These are phyloP conservation scores for Penicillium argentinense DNA, from an alignment of 495 filamentous ascomycete genomes.

Conservation along the genomic window DNA sequence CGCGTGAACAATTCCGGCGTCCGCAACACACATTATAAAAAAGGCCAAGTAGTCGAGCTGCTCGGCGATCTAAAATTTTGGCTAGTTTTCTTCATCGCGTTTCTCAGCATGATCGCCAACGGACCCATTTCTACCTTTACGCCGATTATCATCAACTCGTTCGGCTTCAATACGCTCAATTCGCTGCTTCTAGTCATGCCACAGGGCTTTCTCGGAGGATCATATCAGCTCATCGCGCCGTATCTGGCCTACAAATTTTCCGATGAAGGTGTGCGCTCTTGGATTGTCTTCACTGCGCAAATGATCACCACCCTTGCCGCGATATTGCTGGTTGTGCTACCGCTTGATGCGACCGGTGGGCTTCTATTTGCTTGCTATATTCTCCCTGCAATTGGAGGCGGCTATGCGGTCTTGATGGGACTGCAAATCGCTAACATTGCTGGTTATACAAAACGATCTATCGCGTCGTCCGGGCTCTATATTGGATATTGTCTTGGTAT, in stretches of 20 bases:
- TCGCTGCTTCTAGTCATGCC: slow-evolving; percentile 46
- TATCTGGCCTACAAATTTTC: slow-evolving; percentile 28
- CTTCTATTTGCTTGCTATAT: slow-evolving; percentile 45
- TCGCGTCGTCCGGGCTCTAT: slow-evolving; percentile 37
- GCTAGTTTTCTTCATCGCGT: slow-evolving; percentile 38
- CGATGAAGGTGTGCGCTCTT: slow-evolving; percentile 1
- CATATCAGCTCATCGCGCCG: slow-evolving; percentile 31
- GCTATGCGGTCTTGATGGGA: slow-evolving; percentile 36
- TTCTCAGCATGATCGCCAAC: slow-evolving; percentile 45
- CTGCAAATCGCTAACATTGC: slow-evolving; percentile 47
- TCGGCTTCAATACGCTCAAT: slow-evolving; percentile 45
- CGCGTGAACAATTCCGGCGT: slow-evolving; percentile 44
- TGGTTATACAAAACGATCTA: slow-evolving; percentile 43
- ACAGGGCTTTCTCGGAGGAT: slow-evolving; percentile 37
- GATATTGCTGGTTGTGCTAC: slow-evolving; percentile 37
- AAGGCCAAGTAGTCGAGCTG: slow-evolving; percentile 46
- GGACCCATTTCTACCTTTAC: slow-evolving; percentile 40
- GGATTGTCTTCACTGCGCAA: slow-evolving; percentile 4
- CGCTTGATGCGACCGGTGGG: slow-evolving; percentile 29
- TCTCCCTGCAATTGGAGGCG: slow-evolving; percentile 27
- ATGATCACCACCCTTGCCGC: slow-evolving; percentile 30
- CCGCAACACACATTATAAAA: slow-evolving; percentile 50
- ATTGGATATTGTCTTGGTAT: slow-evolving; percentile 44
- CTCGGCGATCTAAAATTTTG: slow-evolving; percentile 46
- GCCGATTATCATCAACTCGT: slow-evolving; percentile 42